Conservation (phyloP, 257 asterid genomes). For the Ophiorrhiza pumila region DNA sequence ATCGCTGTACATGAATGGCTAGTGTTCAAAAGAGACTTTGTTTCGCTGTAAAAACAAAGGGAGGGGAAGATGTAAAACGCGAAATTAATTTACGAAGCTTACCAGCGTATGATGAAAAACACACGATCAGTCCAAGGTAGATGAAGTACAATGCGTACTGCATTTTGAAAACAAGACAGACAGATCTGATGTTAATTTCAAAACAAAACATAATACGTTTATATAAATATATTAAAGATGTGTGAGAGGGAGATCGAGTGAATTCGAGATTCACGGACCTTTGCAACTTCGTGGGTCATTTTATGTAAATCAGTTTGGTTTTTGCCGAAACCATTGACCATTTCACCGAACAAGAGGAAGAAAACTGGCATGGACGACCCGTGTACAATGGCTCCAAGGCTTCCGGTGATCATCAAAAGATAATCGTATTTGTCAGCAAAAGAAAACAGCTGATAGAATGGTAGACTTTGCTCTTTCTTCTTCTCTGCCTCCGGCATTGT, state of each 20-base stretch:
- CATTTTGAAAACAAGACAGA: constrained; percentile 22
- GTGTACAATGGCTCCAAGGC: constrained; percentile 76
- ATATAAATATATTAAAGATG: no score
- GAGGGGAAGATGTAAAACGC: neutral
- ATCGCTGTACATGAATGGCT: no score
- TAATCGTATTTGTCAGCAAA: constrained; percentile 45
- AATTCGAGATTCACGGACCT: constrained; percentile 12
- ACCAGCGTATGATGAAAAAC: constrained; percentile 98
- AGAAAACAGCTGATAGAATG: constrained; percentile 41
- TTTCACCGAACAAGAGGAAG: constrained; percentile 86
- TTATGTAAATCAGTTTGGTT: constrained; percentile 79
- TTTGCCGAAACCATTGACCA: constrained; percentile 95
- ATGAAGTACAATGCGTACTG: constrained; percentile 98
- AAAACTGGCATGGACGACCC: constrained; percentile 99
- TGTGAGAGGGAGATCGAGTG: no score
- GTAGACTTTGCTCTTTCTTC: constrained; percentile 48
- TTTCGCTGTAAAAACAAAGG: neutral
- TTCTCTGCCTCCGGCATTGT: constrained; percentile 42
- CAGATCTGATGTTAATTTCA: constrained; percentile 48
- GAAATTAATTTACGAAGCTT: constrained; percentile 16
- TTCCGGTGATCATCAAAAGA: constrained; percentile 38
- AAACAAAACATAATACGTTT: neutral
- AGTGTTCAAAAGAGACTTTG: no score
- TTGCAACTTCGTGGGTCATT: constrained; percentile 33
- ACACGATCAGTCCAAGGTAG: constrained; percentile 86